Base-by-base conservation (phyloP, 2,329 filamentous ascomycete genomes). In the Curvularia eragrostidis region DNA sequence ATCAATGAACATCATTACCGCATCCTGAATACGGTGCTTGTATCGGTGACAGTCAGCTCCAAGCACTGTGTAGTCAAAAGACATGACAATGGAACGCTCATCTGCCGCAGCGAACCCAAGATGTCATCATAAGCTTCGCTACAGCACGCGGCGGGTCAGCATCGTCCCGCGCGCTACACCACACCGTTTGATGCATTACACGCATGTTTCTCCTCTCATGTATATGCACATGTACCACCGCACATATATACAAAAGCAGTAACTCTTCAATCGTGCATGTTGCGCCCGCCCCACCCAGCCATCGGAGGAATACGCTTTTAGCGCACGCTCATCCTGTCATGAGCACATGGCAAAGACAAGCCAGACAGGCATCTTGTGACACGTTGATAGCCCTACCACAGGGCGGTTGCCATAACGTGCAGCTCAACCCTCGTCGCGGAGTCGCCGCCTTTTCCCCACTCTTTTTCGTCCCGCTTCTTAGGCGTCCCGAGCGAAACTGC, bases 381-480 rank as follows among this genome's bases (percentile, higher is more conserved):
- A 54, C 21, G 6, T 13, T 1, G 6, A 2, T 44, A 43, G 36
- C 23, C 42, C 41, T 48, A 48, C 18, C 44, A 48, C 23, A 49
- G 43, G 30, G 28, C 30, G 10, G 19, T 9, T 19, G 7, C 15
- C 39, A 47, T 13, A 44, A 28, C 23, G 26, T 32, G 38, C 36
- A 54, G 38, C 23, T 18, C 13, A 42, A 7, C 19, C 26, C 9
- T n/a, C 26, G 23, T 23, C 56, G 47, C 56, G 47, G 49, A 8
- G 26, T 58, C 30, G 34, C 42, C 42, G 56, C 21, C n/a, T n/a
- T n/a, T 42, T 47, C 44, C 54, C 59, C 56, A 54, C 51, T 53
- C 48, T 43, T 43, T 43, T 26, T 48, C 24, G 24, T 51, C 48
- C 43, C 24, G 18, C 46, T 44, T 19, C n/a, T 43, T 19, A 48